phyloP scores from a whole-genome alignment of 1,284 basidiomycete species.

The Rhodofomes roseus region DNA sequence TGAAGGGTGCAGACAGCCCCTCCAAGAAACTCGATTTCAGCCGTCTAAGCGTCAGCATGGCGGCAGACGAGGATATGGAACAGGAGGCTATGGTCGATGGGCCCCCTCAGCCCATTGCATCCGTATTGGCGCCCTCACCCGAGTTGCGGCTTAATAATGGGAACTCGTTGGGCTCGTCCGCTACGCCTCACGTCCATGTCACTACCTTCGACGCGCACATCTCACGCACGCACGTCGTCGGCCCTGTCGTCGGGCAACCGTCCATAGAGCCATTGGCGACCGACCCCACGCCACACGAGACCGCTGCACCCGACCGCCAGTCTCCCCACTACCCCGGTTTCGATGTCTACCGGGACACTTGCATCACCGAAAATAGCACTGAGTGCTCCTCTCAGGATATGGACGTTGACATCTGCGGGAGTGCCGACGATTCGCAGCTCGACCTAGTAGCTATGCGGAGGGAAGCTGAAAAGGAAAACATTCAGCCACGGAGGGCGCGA shows the following conservation, averaged over 20 bases:
- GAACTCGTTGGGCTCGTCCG: not conserved
- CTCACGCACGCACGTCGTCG: not conserved
- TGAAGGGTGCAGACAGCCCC: conserved; percentile 36
- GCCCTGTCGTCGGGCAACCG: not conserved
- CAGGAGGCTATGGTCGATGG: not conserved
- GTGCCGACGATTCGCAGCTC: conserved; percentile 6
- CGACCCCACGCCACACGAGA: conserved; percentile 27
- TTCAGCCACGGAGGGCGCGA: conserved; percentile 25
- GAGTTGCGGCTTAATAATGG: not conserved
- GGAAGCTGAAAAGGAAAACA: conserved; percentile 52
- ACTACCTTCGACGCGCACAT: not conserved
- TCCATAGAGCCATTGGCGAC: not conserved
- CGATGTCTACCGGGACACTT: conserved; percentile 51
- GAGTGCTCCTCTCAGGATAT: not conserved
- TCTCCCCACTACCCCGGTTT: conserved; percentile 76
- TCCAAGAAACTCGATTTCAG: conserved; percentile 52
- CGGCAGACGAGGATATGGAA: not conserved
- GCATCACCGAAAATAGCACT: conserved; percentile 29
- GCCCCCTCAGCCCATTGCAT: not conserved
- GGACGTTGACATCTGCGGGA: not conserved
- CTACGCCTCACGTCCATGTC: not conserved
- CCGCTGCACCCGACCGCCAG: conserved; percentile 46
- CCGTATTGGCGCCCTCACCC: not conserved
- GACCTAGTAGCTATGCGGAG: conserved; percentile 26
- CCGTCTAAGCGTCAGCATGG: conserved; percentile 4